Evolutionary conservation across 441 rosid genomes (phyloP), one percentile per base, ranked within the genome.

Genomic region (Adansonia madagascariensis): DNA sequence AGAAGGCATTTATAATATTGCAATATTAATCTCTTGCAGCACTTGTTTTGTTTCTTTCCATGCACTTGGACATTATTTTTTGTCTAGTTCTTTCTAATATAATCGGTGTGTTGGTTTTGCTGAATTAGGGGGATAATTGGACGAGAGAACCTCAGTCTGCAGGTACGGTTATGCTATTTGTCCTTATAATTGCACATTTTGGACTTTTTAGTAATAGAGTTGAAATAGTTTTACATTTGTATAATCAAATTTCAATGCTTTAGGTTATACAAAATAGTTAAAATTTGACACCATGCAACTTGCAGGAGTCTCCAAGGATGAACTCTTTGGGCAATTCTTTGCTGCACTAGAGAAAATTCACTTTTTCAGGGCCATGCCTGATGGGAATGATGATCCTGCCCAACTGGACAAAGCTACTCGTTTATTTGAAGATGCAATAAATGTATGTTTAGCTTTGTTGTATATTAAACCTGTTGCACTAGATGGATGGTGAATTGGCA

Each of bases 291-390:
- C 49, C 60, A 44, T 67, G n/a, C 79, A n/a, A 47, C 63, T 81
- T 80, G 73, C 94, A 90, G 97, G 90, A 79, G 79, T 81, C 71
- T 89, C 87, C 35, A 90, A 82, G 83, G 98, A 94, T 75, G 98
- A 91, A 78, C 90, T 92, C 22, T 90, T 91, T 82, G 95, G 92
- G 39, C 91, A 91, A 76, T 87, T 92, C 83, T 82, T 92, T 82
- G 88, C 86, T 74, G 97, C 97, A 53, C 92, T 94, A 65, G 97
- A 94, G 86, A 88, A 89, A 83, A 77, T 82, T 22, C 85, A 85
- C 80, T 90, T 84, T 80, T 85, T 91, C 46, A 88, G 73, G 78
- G 59, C 78, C 60, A 75, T 83, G 55, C 80, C 88, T 63, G 92
- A 89, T 53, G 95, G 92, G 71, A 89, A 77, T 49, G 95, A 91